A percentile compares a stretch with the other conserved stretches of the same genome.
phyloP scores from a whole-genome alignment of 164 flowering plant genomes.

The Vitis cinerea region DNA sequence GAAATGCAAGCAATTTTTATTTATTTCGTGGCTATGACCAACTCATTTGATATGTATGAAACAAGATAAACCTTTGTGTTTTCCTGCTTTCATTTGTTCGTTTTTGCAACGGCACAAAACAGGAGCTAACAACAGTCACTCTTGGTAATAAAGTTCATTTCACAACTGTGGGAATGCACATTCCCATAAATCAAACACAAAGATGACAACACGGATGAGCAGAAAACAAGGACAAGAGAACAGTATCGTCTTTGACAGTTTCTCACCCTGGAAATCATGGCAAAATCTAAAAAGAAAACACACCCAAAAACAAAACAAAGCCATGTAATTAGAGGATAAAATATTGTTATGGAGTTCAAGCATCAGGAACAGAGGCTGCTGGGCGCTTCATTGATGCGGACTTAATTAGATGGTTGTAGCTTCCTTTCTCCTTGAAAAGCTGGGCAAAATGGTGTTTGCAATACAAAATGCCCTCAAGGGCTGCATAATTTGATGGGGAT shows the following conservation, averaged over 20 bases:
- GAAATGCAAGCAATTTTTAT: too few relatives aligned
- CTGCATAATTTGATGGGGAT: conserved; percentile 93
- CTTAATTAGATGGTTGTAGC: conserved; percentile 90
- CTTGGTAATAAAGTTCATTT: conserved; percentile 1
- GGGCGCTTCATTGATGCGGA: conserved; percentile 79
- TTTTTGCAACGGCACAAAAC: background rate
- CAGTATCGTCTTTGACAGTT: conserved; percentile 9
- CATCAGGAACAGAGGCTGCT: conserved; percentile 55
- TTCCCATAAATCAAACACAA: conserved; percentile 3
- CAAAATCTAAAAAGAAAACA: conserved; percentile 4
- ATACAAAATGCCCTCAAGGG: conserved; percentile 85
- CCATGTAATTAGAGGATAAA: conserved; percentile 7
- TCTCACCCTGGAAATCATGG: conserved; percentile 1
- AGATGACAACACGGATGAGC: conserved; percentile 3
- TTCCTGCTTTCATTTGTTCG: too few relatives aligned
- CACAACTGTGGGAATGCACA: conserved; percentile 1
- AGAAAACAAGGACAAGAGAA: background rate
- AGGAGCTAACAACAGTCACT: background rate
- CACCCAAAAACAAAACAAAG: conserved; percentile 10
- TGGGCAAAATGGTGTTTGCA: conserved; percentile 99
- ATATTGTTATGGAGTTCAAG: conserved; percentile 19
- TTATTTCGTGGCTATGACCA: too few relatives aligned
- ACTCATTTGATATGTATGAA: too few relatives aligned
- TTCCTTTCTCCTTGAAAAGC: conserved; percentile 97
- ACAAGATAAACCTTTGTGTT: too few relatives aligned